Base-by-base conservation (phyloP, 495 filamentous ascomycete genomes). In the Penicillium paxilli region DNA sequence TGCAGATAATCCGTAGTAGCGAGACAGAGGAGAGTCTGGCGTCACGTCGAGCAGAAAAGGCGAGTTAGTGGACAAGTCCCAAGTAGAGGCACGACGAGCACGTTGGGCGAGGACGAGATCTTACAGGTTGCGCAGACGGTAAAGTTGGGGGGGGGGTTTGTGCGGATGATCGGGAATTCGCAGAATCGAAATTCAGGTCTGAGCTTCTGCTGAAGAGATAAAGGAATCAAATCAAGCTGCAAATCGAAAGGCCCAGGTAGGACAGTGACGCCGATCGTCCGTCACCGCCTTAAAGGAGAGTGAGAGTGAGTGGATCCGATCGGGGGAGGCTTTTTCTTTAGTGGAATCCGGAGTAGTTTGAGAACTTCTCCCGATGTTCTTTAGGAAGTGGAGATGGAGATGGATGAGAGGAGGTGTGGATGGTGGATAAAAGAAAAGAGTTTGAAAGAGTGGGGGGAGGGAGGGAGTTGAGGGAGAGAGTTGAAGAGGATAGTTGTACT, bases 91-190 rank as follows among this genome's bases (percentile, higher is more conserved):
- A 16, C 17, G 7, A 7, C 12, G 55, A 54, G 58, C 72, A 74
- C 71, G 71, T 76, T 74, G 58, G 35, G 42, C 32, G 52, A 65
- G 26, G 52, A 58, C 35, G 57, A 46, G 61, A 65, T 67, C 64
- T 73, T 68, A 75, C 69, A 70, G 72, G 71, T 63, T 61, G 60
- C 53, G 23, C 48, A 51, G 51, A 54, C 59, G 47, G 49, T 47
- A 59, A 52, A 55, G 60, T 54, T 51, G 50, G 51, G 50, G n/a
- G n/a, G n/a, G n/a, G n/a, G n/a, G n/a, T n/a, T n/a, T n/a, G n/a
- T n/a, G 45, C 45, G 40, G 49, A 55, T 17, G 49, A 46, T 49
- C 55, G 51, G 55, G 54, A 54, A 57, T 38, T 38, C 35, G 17
- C 47, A 52, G 41, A 49, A 40, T 37, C 40, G 49, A 23, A 20